Evolutionary conservation across 1,284 basidiomycete genomes (phyloP), one percentile per base, ranked within the genome.

Genomic region (Tetrapyrgos nigripes): DNA sequence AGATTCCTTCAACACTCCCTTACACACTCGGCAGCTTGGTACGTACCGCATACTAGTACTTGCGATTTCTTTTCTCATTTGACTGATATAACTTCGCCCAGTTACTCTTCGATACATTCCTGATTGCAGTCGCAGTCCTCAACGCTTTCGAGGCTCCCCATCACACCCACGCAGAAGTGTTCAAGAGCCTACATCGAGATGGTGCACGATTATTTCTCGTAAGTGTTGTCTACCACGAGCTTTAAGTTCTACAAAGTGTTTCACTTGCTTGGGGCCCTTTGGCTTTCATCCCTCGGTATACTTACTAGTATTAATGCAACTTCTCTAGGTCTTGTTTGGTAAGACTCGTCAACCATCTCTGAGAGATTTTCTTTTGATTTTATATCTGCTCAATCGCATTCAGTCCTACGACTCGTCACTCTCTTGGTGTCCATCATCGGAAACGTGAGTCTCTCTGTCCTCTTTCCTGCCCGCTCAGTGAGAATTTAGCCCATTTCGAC

Each of bases 61-160:
- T 48, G 51, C 10, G 23, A 8, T 33, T 33, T 5, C 10, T 11
- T 46, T 4, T 35, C 5, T 10, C 37, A 11, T 17, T 5, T 40
- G 17, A n/a, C 37, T 43, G 11, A 45, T 48, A 33, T 37, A 29
- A 3, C 11, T 43, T 19, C n/a, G 17, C 23, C 4, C 17, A 59
- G 57, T 37, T 59, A 14, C 29, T 45, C 8, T 55, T 54, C 28
- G 47, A 59, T 50, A 13, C 55, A 4, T 54, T 59, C 28, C 21
- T 59, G 3, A 55, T 59, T 21, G 26, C 45, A 2, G 26, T 59
- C 5, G 47, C 52, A 2, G 4, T 53, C 8, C 55, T 44, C 47
- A 49, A 54, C 17, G 57, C 57, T 21, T 45, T 59, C 11, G 57
- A 59, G 28, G 43, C 37, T 6, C 57, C 57, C n/a, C 52, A 54